Percentiles rank a stretch among this genome's conserved stretches.
Conservation (phyloP, 768 basidiomycete genomes). For the Mycena sanguinolenta region DNA sequence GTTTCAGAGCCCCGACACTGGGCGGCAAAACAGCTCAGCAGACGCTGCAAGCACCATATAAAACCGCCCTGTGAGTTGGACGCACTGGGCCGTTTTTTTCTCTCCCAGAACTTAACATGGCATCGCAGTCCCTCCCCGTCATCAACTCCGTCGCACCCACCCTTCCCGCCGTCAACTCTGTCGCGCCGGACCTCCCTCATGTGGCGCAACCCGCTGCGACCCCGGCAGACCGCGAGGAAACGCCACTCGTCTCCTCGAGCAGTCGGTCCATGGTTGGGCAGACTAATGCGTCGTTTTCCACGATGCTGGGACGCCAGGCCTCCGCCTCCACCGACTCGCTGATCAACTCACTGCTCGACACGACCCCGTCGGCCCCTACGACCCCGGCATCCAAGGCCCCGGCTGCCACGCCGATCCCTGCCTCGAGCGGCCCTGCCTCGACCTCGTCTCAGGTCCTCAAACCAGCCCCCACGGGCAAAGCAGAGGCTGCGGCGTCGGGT, state of each 20-base stretch:
- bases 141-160: slow-evolving; percentile 5
- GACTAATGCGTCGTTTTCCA: slow-evolving; percentile 10
- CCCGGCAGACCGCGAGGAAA: background rate
- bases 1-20: too few relatives aligned
- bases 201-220: too few relatives aligned
- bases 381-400: background rate
- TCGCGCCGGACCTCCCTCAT: too few relatives aligned
- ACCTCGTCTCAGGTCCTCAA: too few relatives aligned
- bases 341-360: slow-evolving; percentile 1
- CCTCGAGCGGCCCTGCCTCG: too few relatives aligned
- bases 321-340: slow-evolving; percentile 3
- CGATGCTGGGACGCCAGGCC: slow-evolving; percentile 3
- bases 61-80: too few relatives aligned
- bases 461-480: background rate
- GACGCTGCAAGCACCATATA: too few relatives aligned
- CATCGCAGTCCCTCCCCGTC: background rate
- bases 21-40: too few relatives aligned
- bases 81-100: too few relatives aligned
- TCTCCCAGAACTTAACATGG: too few relatives aligned
- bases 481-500: background rate
- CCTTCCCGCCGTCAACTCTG: background rate
- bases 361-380: background rate
- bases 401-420: background rate
- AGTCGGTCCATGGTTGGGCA: background rate
- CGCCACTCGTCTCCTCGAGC: background rate